These are phyloP conservation scores for Mycena sanguinolenta DNA, from an alignment of 768 basidiomycete species.

Conservation along the genomic window DNA sequence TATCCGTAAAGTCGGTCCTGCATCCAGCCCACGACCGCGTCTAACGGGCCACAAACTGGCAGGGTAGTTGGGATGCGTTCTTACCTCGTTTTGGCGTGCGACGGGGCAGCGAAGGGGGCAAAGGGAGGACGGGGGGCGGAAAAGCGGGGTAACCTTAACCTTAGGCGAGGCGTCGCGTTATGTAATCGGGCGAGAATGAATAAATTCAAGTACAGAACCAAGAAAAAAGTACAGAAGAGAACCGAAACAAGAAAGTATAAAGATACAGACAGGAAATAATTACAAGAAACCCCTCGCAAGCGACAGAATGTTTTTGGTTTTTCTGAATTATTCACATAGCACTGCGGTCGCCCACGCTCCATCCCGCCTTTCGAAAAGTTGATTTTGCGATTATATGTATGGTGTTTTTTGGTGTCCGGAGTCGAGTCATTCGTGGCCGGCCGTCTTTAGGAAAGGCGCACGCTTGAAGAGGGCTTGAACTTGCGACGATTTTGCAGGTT, in stretches of 20 bases:
- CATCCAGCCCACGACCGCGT: slow-evolving; percentile 18
- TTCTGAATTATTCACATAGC: too few species aligned
- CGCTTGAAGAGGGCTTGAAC: too few species aligned
- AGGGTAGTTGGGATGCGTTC: neutral
- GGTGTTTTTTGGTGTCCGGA: too few species aligned
- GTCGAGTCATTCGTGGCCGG: too few species aligned
- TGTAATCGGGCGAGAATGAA: neutral
- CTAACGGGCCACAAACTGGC: neutral
- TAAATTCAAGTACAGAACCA: neutral
- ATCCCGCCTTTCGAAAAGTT: too few species aligned
- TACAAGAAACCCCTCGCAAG: neutral
- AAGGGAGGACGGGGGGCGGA: neutral
- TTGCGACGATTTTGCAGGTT: too few species aligned
- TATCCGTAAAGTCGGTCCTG: neutral
- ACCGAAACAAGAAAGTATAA: neutral
- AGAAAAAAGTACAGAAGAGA: neutral
- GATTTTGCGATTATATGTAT: too few species aligned
- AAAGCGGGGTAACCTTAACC: slow-evolving; percentile 1
- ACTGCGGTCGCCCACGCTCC: too few species aligned
- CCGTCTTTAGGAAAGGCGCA: too few species aligned
- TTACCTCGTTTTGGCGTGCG: slow-evolving; percentile 6
- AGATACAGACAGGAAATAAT: too few species aligned
- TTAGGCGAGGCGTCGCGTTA: too few species aligned
- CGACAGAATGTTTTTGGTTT: neutral
- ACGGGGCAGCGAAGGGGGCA: neutral